Base-by-base conservation (phyloP, 441 rosid genomes). In the Gossypium trilobum region DNA sequence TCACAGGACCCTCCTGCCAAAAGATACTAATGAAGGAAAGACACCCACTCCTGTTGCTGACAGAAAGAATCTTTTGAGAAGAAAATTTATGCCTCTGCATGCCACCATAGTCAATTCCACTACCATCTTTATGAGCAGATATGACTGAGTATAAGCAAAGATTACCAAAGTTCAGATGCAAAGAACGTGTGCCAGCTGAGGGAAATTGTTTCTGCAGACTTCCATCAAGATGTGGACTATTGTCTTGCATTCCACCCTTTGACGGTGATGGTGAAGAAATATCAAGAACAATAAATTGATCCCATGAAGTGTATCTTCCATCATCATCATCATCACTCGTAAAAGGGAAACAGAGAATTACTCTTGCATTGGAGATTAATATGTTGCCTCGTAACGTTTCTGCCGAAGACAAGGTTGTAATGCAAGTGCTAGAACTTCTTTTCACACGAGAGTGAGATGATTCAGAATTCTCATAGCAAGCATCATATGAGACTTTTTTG, bases 1-100 rank as follows among this genome's bases (percentile, higher is more conserved):
- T 84, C 54, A 79, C 80, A 77, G 79, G 78, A 77, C 83, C 85
- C 70, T 90, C 94, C 84, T 88, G 96, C 97, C 98, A 96, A 80
- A 82, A 78, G 83, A 93, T 74, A 74, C 87, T 88, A 80, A 95
- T 65, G 23, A 85, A 81, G 72, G 97, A 90, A 78, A 80, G 78
- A 83, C 72, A 79, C 36, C 81, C 84, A 68, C 77, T 75, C 75
- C 70, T 64, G 68, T 79, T 86, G 82, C 84, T 75, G 81, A 85
- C 79, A 71, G 85, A 86, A 54, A 91, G 70, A 75, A 93, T 74
- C 27, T 85, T 84, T 70, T 83, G 84, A 36, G 90, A 85, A 76
- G 74, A 81, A 81, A 86, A 79, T 77, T 72, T 84, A 60, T 16
- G 66, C 72, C 80, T 78, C 78, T 70, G 78, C 71, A 52, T 71